Percentiles rank a stretch among this genome's conserved stretches.
These are phyloP conservation scores for Cicer bijugum DNA, from an alignment of 306 rosid species.

Conservation along the genomic window DNA sequence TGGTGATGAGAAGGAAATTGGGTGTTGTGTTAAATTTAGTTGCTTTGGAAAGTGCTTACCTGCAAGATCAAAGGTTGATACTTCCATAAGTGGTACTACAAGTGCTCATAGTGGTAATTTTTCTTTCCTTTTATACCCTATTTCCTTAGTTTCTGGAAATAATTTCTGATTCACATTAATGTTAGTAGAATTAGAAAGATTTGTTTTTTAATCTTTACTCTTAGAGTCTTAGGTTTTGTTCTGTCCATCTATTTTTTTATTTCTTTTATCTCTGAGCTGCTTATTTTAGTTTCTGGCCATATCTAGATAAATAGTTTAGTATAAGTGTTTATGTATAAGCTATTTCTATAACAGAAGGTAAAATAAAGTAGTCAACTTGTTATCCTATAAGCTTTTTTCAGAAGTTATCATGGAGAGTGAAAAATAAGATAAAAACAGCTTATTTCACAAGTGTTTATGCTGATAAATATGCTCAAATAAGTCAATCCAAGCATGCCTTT, in stretches of 20 bases:
- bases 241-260: neutral
- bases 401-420: too few relatives aligned
- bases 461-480: too few relatives aligned
- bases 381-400: too few relatives aligned
- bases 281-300: slow-evolving; percentile 13
- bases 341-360: too few relatives aligned
- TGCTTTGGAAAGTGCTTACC: slow-evolving; percentile 72
- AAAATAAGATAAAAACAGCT: too few relatives aligned
- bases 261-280: slow-evolving; percentile 14
- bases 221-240: neutral
- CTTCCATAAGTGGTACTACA: slow-evolving; percentile 64
- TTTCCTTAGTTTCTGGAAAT: slow-evolving; percentile 33
- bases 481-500: neutral
- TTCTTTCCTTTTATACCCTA: slow-evolving; percentile 6
- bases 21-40: slow-evolving; percentile 75
- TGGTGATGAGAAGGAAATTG: slow-evolving; percentile 55
- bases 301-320: too few relatives aligned
- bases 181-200: slow-evolving; percentile 30
- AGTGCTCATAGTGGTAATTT: slow-evolving; percentile 63
- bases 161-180: neutral
- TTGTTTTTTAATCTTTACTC: neutral
- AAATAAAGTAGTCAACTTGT: too few relatives aligned
- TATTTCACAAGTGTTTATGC: too few relatives aligned
- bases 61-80: slow-evolving; percentile 93
- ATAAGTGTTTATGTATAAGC: too few relatives aligned